These are phyloP conservation scores for Tetraselmis chui DNA, from an alignment of 139 green algal species.

Conservation along the genomic window DNA sequence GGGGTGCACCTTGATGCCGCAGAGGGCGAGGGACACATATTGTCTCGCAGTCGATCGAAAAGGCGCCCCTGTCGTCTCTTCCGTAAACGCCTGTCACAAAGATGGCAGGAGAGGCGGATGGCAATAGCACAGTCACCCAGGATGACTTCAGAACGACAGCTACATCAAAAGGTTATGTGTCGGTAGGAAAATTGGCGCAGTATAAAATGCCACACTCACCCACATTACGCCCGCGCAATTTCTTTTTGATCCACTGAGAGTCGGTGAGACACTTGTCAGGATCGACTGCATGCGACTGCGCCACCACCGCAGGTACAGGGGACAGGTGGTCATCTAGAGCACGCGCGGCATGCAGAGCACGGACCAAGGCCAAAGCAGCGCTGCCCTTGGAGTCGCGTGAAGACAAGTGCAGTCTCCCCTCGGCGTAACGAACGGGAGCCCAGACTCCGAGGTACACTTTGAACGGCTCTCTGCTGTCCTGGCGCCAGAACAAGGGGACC, in stretches of 20 bases:
- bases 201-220: background rate
- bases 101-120: too few relatives aligned
- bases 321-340: background rate
- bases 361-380: background rate
- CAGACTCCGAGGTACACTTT: background rate
- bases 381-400: background rate
- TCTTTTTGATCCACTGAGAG: background rate
- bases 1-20: too few relatives aligned
- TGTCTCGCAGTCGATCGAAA: background rate
- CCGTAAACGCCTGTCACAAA: background rate
- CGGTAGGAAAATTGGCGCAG: too few relatives aligned
- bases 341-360: background rate
- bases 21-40: background rate
- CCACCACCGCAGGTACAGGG: background rate
- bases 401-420: background rate
- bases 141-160: too few relatives aligned
- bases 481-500: background rate
- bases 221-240: background rate
- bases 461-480: background rate
- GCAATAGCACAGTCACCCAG: too few relatives aligned
- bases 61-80: background rate
- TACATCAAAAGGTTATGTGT: too few relatives aligned
- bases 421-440: background rate
- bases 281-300: background rate
- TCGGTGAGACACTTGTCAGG: background rate